Base-by-base conservation (phyloP, 1,284 basidiomycete genomes). In the Megacollybia platyphylla region DNA sequence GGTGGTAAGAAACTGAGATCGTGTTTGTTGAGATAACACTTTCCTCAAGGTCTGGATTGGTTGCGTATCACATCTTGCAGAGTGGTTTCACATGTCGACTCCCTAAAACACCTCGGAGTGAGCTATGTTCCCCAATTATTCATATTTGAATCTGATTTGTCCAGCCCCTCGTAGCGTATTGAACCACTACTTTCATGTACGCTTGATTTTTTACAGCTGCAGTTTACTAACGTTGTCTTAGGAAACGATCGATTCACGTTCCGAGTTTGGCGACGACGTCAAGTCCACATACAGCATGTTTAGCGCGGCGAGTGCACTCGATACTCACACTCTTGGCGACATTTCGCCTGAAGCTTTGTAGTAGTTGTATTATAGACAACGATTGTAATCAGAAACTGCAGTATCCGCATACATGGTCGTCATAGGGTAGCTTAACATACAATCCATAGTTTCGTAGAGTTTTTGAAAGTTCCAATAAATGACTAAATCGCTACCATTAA, bases 171-270 rank as follows among this genome's bases (percentile, higher is more conserved):
- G 90, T 47, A 84, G 82, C 51, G 70, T 93, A 35, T 87, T 88
- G 26, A 73, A 82, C 50, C 91, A 96, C 59, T 98, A 94, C 71
- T 97, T 98, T 61, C 89, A 92, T 59, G 90, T 83, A 46, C 49
- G 79, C 64, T 18, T 36, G 27, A 9, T 42, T 38, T 34, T 39
- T 39, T 38, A n/a, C 34, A 13, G 15, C 40, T 41, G 7, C 17
- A 31, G 18, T 28, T 26, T 27, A 39, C 11, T 29, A 37, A 45
- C 10, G 43, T 24, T n/a, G 31, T 31, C 30, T 41, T 49, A 87
- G 84, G 83, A 86, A 64, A 75, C 74, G 10, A 74, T 86, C 39
- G 81, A 84, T 46, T 65, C 72, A 8, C 68, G 67, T 4, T 87
- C 82, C 1, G 84, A 82, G 52, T 74, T 72, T 42, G 84, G 78